Base-by-base conservation (phyloP, 148 eudicot genomes). In the Fallopia convolvulus region DNA sequence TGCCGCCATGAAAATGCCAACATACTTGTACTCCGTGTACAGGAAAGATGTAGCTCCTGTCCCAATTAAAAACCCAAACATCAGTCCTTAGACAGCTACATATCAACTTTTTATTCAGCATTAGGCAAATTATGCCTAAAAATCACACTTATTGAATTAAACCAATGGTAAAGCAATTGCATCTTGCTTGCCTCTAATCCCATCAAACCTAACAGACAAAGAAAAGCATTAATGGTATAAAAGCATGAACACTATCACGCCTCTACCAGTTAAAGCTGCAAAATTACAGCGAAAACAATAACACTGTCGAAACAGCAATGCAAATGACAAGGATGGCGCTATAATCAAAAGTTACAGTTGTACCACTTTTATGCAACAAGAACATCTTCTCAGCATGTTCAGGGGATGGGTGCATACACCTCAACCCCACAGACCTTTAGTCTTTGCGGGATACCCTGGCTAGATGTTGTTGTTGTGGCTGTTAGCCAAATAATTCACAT, bases 31-130 rank as follows among this genome's bases (percentile, higher is more conserved):
- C 78, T 76, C 61, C 14, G 86, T 84, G 72, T 50, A 76, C 2
- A 84, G 82, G 66, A 84, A 84, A 42, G 86, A 84, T 50, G 86
- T 81, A 52, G 86, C 82, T 56, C 86, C 86, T 84, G 80, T 12
- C 18, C 39, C 56, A 53, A 75, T 49, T 30, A 56, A 52, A 56
- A 48, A 66, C 60, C 42, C 52, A 65, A 61, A 30, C 26, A 53
- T 72, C 14, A 66, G 63, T n/a, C 36, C 6, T 46, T 60, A 17
- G 17, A 6, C 72, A 39, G 8, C 46, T 33, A 68, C 8, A 68
- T 36, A 68, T 39, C 20, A 2, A 68, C 46, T 39, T 68, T 6
- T 14, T 68, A 68, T 39, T 14, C 36, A 17, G 44, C 72, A 36
- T 36, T 36, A 15, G 44, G 5, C n/a, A 68, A 6, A 33, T 6